Percentiles rank a stretch among this genome's conserved stretches.
Conservation (phyloP, 1,284 basidiomycete species). For the Sanghuangporus weigelae region DNA sequence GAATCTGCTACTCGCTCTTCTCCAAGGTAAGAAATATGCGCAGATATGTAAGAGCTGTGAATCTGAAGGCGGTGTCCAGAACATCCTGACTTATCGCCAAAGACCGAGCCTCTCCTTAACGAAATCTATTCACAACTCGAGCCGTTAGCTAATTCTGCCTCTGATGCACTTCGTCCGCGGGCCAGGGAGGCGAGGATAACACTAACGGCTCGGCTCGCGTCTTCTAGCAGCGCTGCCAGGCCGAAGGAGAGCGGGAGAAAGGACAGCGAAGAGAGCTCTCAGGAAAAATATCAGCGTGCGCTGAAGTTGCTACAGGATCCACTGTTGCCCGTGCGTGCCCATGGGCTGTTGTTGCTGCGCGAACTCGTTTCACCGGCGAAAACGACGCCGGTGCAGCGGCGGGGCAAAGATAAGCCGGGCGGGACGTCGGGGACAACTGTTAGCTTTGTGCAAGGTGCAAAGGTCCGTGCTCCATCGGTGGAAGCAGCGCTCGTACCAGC, state of each 20-base stretch:
- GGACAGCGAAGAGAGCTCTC: conserved; percentile 36
- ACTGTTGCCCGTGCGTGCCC: conserved; percentile 91
- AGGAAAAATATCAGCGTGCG: conserved; percentile 80
- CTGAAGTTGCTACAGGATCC: conserved; percentile 87
- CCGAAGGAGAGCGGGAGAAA: conserved; percentile 20
- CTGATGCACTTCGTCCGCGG: conserved; percentile 48
- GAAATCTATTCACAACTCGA: conserved; percentile 70
- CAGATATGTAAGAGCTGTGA: neutral
- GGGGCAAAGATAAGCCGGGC: neutral
- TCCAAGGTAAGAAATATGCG: conserved; percentile 61
- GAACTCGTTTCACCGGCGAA: conserved; percentile 53
- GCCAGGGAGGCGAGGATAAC: conserved; percentile 78
- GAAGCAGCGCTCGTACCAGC: conserved; percentile 70
- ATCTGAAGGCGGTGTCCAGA: conserved; percentile 36
- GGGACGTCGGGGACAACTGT: neutral
- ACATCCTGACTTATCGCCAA: conserved; percentile 63
- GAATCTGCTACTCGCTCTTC: conserved; percentile 70
- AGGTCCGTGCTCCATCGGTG: conserved; percentile 26
- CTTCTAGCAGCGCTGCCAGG: conserved; percentile 21
- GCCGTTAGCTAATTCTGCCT: conserved; percentile 41
- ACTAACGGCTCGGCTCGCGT: conserved; percentile 69
- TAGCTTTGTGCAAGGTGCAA: conserved; percentile 19
- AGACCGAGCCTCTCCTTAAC: conserved; percentile 56
- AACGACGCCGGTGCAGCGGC: conserved; percentile 15
- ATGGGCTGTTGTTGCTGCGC: conserved; percentile 82